Evolutionary conservation across 2,329 filamentous ascomycete genomes (phyloP).

Genomic region (Arachnomyces sp.): DNA sequence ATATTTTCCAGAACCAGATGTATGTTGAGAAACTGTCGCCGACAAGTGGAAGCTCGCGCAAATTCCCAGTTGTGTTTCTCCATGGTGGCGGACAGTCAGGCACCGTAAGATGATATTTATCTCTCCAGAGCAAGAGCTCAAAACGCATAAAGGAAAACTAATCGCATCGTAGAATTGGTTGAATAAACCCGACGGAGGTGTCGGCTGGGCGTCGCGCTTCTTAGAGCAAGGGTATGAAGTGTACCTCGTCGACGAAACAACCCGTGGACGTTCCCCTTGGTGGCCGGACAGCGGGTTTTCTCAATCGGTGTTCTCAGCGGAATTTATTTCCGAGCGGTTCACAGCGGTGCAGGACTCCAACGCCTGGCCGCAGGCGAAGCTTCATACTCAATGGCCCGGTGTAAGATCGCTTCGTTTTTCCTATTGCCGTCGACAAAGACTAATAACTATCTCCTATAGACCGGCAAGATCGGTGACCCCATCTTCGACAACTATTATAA

Average conservation of each 20-base stretch:
- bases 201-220: constrained; percentile 44
- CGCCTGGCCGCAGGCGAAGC: constrained; percentile 35
- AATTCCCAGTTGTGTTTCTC: constrained; percentile 26
- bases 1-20: constrained; percentile 24
- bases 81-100: constrained; percentile 25
- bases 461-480: constrained; percentile 33
- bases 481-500: constrained; percentile 45
- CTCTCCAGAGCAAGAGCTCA: neutral
- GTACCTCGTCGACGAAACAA: constrained; percentile 27
- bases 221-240: constrained; percentile 39
- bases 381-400: constrained; percentile 39
- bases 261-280: constrained; percentile 6
- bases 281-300: constrained; percentile 3
- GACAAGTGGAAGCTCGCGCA: constrained; percentile 11
- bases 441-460: neutral
- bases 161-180: constrained; percentile 30
- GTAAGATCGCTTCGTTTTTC: too few species aligned
- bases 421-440: too few species aligned
- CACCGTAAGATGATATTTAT: constrained; percentile 15
- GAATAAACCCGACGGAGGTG: constrained; percentile 41
- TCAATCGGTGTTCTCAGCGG: constrained; percentile 11
- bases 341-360: constrained; percentile 28
- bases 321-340: constrained; percentile 22
- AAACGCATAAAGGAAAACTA: neutral
- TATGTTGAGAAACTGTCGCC: constrained; percentile 29